Base-by-base conservation (phyloP, 805 yeast genomes). In the Candida rishiriensis region DNA sequence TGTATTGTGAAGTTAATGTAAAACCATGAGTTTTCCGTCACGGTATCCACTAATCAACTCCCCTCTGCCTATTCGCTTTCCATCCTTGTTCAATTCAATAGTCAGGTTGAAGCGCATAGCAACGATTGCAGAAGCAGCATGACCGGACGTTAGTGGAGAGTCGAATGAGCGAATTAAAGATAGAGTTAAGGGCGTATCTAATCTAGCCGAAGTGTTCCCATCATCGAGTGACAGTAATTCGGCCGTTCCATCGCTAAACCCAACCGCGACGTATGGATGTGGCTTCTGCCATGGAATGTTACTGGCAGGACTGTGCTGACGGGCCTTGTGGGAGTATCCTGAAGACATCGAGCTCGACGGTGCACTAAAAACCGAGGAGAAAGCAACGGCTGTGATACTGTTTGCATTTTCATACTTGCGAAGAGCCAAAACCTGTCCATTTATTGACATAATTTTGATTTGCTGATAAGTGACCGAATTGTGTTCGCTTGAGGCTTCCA, bases 21-120 rank as follows among this genome's bases (percentile, higher is more conserved):
- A 76, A 1, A 64, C 63, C 44, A 72, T 73, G 3, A 83, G 72
- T 39, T 70, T 63, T 1, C 88, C 87, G 10, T 57, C 54, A 4
- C 65, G 51, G 52, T 81, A 85, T 3, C 86, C 87, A 28, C 78
- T 68, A 9, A 78, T 64, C 26, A 82, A 51, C 42, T 70, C 73
- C 10, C 68, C 58, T 34, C 60, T 44, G 2, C 58, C 58, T 3
- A 42, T 31, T 17, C 35, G 66, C 41, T 21, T 56, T 42, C 75
- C 74, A 17, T 60, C 65, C 10, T 59, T 67, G 45, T 64, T 60
- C 14, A 57, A 42, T 30, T 51, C 62, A 34, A 61, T 53, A 26
- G 56, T 59, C 39, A 71, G 43, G 34, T 61, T 63, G 43, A 69
- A 56, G 38, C 61, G 70, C 6, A 68, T 59, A 8, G 65, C 55